Percentiles rank a stretch among this genome's conserved stretches.
phyloP scores from a whole-genome alignment of 139 green algal genomes.

The Tetradesmus lagerheimii region DNA sequence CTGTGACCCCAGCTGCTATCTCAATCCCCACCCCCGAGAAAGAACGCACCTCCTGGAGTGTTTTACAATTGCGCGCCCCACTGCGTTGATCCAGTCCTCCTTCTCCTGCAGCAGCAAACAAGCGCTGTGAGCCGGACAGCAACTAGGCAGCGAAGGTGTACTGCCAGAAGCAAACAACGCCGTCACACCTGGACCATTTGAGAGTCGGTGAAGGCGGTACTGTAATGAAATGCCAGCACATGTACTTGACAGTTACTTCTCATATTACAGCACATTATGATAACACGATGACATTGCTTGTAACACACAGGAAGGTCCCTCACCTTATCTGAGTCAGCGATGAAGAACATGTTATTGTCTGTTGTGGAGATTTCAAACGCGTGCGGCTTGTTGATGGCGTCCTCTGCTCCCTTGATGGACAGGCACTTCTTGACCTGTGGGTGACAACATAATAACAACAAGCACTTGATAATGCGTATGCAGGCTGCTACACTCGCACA shows the following conservation, averaged over 20 bases:
- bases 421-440: slow-evolving; percentile 92
- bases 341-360: slow-evolving; percentile 92
- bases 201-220: too few relatives aligned
- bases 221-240: too few relatives aligned
- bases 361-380: slow-evolving; percentile 97
- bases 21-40: too few relatives aligned
- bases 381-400: slow-evolving; percentile 94
- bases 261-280: too few relatives aligned
- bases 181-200: too few relatives aligned
- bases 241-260: too few relatives aligned
- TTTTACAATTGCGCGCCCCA: slow-evolving; percentile 96
- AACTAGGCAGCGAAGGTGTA: neutral
- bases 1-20: too few relatives aligned
- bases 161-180: too few relatives aligned
- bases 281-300: neutral
- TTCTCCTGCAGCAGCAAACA: slow-evolving; percentile 86
- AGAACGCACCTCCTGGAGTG: slow-evolving; percentile 71
- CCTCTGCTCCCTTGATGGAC: slow-evolving; percentile 98
- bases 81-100: slow-evolving; percentile 99
- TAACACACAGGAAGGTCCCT: neutral
- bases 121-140: too few relatives aligned
- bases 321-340: slow-evolving; percentile 92
- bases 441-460: neutral
- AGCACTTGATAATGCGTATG: neutral
- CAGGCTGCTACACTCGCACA: neutral